Percentiles rank a stretch among this genome's conserved stretches.
phyloP scores from a whole-genome alignment of 139 green algal genomes.

The Monoraphidium neglectum region DNA sequence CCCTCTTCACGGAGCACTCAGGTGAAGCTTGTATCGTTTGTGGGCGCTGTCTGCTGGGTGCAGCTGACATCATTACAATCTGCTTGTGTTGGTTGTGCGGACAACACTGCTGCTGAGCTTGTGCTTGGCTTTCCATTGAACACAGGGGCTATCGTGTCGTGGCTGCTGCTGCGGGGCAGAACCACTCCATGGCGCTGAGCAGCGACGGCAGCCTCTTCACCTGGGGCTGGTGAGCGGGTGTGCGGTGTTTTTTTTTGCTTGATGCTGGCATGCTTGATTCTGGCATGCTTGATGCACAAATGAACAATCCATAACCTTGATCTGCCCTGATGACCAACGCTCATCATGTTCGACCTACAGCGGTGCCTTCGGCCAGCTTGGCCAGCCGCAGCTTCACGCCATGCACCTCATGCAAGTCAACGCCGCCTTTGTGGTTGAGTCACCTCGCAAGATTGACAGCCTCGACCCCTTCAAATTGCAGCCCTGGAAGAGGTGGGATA shows the following conservation, averaged over 20 bases:
- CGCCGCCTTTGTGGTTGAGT: slow-evolving; percentile 31
- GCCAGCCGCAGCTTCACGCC: slow-evolving; percentile 54
- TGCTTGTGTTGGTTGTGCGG: too few species aligned
- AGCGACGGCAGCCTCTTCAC: slow-evolving; percentile 79
- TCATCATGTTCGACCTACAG: too few species aligned
- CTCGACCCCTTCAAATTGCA: slow-evolving; percentile 60
- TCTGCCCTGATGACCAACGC: too few species aligned
- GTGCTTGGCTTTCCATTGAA: too few species aligned
- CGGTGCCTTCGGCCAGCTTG: slow-evolving; percentile 66
- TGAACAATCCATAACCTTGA: too few species aligned
- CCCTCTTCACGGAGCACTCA: slow-evolving; percentile 5
- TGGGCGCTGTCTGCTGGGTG: too few species aligned
- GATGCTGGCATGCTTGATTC: too few species aligned
- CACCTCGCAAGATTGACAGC: slow-evolving; percentile 58
- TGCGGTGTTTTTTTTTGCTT: too few species aligned
- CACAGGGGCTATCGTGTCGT: slow-evolving; percentile 61
- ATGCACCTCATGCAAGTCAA: slow-evolving; percentile 20
- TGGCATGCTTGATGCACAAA: too few species aligned
- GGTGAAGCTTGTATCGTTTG: too few species aligned
- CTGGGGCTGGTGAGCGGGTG: slow-evolving; percentile 51
- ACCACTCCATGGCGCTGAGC: slow-evolving; percentile 77
- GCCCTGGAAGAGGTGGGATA: slow-evolving; percentile 47
- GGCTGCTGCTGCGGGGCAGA: slow-evolving; percentile 59
- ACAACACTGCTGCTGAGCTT: too few species aligned
- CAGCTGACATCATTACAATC: too few species aligned